Percentiles rank a stretch among this genome's conserved stretches.
These are phyloP conservation scores for Eutrema heterophyllum DNA, from an alignment of 345 rosid species.

Conservation along the genomic window DNA sequence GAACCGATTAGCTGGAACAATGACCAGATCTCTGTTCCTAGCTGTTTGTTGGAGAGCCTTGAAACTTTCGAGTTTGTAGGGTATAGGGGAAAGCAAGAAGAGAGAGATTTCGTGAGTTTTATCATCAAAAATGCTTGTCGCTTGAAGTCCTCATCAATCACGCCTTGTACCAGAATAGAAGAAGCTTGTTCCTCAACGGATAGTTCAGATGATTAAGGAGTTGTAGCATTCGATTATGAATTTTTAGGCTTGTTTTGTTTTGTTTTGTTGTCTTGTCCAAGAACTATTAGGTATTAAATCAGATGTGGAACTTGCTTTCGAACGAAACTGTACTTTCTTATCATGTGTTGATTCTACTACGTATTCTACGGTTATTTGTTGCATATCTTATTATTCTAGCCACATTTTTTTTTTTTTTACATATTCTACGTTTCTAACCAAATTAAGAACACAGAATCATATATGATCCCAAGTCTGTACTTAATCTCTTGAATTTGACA, in stretches of 20 bases:
- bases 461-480: no score
- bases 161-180: background rate
- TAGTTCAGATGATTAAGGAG: background rate
- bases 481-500: no score
- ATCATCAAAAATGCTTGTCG: background rate
- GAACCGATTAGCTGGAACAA: background rate
- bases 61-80: slow-evolving; percentile 1
- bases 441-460: background rate
- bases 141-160: background rate
- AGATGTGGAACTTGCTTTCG: background rate
- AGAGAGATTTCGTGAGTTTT: slow-evolving; percentile 7
- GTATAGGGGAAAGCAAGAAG: background rate
- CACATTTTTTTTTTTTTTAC: no score
- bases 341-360: background rate
- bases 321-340: background rate
- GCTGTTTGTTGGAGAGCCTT: slow-evolving; percentile 3
- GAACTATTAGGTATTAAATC: background rate
- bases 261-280: no score
- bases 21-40: background rate
- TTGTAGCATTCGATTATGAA: background rate
- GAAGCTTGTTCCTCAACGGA: background rate
- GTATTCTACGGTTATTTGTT: background rate
- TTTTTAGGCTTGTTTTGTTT: background rate
- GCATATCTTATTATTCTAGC: background rate
- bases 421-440: no score